These are phyloP conservation scores for Pleoardoris graminearum DNA, from an alignment of 2,329 filamentous ascomycete species.

Conservation along the genomic window DNA sequence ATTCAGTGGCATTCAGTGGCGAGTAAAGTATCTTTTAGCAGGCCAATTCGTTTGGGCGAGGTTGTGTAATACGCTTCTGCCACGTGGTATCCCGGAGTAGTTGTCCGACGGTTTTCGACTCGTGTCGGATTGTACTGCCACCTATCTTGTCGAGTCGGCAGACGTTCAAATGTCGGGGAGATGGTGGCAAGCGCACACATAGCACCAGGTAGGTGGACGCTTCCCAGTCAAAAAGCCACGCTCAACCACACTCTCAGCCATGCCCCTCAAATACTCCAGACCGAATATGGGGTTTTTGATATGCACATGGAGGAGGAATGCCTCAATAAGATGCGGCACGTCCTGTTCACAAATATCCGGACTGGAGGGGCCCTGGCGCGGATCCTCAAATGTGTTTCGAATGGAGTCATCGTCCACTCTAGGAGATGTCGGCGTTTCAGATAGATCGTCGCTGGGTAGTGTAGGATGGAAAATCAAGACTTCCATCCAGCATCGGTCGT, in stretches of 20 bases:
- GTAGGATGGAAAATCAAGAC: conserved; percentile 18
- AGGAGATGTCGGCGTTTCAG: background rate
- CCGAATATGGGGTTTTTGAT: conserved; percentile 43
- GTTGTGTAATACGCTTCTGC: conserved; percentile 36
- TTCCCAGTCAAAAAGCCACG: conserved; percentile 34
- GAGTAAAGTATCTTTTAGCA: conserved; percentile 33
- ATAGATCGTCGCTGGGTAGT: background rate
- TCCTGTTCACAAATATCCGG: conserved; percentile 33
- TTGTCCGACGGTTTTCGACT: conserved; percentile 10
- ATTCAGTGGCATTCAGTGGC: conserved; percentile 39
- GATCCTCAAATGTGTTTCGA: conserved; percentile 2
- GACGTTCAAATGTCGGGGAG: conserved; percentile 21
- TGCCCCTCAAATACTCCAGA: conserved; percentile 22
- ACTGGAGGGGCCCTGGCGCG: background rate
- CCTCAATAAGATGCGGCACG: conserved; percentile 28
- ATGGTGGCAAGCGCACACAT: conserved; percentile 38
- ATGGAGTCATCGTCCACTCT: background rate
- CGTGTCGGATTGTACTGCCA: background rate
- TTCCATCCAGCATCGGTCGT: conserved; percentile 18
- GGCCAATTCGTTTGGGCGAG: conserved; percentile 36
- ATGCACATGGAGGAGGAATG: conserved; percentile 38
- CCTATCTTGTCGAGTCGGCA: background rate
- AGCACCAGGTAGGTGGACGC: conserved; percentile 37
- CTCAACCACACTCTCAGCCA: conserved; percentile 26
- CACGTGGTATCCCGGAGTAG: conserved; percentile 21